Evolutionary conservation across 2,329 filamentous ascomycete genomes (phyloP).

Genomic region (Epichloe brachyelytri): DNA sequence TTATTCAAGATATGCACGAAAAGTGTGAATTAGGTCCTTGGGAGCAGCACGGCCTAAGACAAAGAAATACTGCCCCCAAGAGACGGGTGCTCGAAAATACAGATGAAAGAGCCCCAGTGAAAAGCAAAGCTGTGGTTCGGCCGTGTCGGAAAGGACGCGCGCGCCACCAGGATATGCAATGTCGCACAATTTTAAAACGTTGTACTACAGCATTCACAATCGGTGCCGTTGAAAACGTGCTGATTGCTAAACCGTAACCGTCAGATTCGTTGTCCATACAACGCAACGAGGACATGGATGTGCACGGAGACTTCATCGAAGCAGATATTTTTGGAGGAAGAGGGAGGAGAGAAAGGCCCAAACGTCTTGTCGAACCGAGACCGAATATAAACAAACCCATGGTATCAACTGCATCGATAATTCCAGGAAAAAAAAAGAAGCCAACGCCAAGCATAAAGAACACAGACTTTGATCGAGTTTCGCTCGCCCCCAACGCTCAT

Average conservation of each 20-base stretch:
- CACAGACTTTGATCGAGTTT: neutral
- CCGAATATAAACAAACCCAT: constrained; percentile 7
- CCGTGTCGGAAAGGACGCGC: constrained; percentile 13
- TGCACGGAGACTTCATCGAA: neutral
- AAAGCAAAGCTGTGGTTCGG: constrained; percentile 13
- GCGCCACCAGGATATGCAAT: constrained; percentile 6
- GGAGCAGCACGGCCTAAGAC: constrained; percentile 11
- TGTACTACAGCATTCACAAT: neutral
- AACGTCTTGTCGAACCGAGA: constrained; percentile 2
- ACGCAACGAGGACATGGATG: neutral
- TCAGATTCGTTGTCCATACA: neutral
- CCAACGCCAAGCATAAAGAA: constrained; percentile 8
- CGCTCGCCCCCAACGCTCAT: neutral
- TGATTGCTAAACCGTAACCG: neutral
- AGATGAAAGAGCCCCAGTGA: constrained; percentile 18
- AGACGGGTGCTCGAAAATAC: constrained; percentile 11
- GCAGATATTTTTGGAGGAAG: neutral
- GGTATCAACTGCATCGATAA: constrained; percentile 9
- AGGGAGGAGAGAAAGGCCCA: neutral
- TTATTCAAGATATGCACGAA: constrained; percentile 16
- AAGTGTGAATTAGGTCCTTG: constrained; percentile 17
- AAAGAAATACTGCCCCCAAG: constrained; percentile 1
- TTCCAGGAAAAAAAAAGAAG: constrained; percentile 1
- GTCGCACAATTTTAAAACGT: neutral
- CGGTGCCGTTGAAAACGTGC: neutral